A percentile compares a stretch with the other conserved stretches of the same genome.
Evolutionary conservation across 2,329 filamentous ascomycete genomes (phyloP).

Genomic region (Zymoseptoria brevis): DNA sequence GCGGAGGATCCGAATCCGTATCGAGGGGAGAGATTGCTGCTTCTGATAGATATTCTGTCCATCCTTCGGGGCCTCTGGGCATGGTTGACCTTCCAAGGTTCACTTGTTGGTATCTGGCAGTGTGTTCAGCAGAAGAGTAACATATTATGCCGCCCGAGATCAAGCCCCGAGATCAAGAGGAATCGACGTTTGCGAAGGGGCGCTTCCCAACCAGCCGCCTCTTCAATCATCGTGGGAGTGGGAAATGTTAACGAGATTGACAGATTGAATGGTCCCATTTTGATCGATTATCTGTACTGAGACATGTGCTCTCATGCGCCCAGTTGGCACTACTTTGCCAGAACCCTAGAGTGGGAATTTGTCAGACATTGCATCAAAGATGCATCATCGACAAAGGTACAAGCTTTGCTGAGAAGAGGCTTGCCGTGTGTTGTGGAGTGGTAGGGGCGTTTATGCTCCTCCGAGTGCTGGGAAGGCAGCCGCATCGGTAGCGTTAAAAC

Average conservation of each 20-base stretch:
- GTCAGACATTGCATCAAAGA: not conserved
- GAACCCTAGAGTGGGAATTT: not conserved
- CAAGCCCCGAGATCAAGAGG: too few species aligned
- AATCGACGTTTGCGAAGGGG: not conserved
- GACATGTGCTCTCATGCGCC: not conserved
- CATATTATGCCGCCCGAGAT: too few species aligned
- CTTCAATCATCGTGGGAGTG: too few species aligned
- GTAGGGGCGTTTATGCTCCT: not conserved
- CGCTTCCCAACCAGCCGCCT: too few species aligned
- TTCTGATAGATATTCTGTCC: not conserved
- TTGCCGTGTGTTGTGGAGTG: not conserved
- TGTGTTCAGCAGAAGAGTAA: too few species aligned
- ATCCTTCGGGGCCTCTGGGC: not conserved
- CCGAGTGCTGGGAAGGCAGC: constrained; percentile 31
- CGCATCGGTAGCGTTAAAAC: constrained; percentile 26
- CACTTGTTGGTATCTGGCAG: too few species aligned
- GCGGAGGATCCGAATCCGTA: not conserved
- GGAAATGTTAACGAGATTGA: not conserved
- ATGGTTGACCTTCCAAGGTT: too few species aligned
- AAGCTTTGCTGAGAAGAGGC: not conserved
- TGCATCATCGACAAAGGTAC: not conserved
- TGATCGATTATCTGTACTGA: not conserved
- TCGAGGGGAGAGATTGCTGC: not conserved
- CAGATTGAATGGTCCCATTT: not conserved
- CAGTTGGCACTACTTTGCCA: not conserved